Evolutionary conservation across 345 rosid genomes (phyloP).

Genomic region (Litchi chinensis): DNA sequence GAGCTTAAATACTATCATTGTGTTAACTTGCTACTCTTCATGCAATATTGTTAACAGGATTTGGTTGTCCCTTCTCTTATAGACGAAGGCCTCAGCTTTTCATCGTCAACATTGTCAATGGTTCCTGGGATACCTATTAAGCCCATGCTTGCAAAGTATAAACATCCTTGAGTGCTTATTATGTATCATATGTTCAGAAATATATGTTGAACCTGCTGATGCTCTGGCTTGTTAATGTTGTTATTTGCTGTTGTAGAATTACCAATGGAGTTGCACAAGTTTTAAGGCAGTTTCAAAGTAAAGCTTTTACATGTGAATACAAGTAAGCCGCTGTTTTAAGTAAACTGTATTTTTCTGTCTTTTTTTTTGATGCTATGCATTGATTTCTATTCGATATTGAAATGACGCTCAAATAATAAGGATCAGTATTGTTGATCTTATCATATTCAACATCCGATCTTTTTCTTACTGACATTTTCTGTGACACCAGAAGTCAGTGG

Average conservation of each 20-base stretch:
- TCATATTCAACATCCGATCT: not conserved
- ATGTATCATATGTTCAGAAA: constrained; percentile 4
- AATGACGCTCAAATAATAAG: not conserved
- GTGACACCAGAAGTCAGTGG: not conserved
- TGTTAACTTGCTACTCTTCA: not conserved
- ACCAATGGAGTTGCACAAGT: constrained; percentile 69
- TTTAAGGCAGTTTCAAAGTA: constrained; percentile 57
- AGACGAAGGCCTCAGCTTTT: constrained; percentile 65
- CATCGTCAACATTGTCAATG: constrained; percentile 76
- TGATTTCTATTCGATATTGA: not conserved
- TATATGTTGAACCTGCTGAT: constrained; percentile 14
- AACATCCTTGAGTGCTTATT: constrained; percentile 9
- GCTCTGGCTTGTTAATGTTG: constrained; percentile 16
- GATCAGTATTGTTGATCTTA: not conserved
- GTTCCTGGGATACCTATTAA: constrained; percentile 81
- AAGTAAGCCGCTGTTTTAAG: constrained; percentile 53
- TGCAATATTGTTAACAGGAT: constrained; percentile 51
- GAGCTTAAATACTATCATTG: not conserved
- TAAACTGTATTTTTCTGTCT: constrained; percentile 6
- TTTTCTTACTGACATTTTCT: constrained; percentile 1
- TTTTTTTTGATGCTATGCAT: not conserved
- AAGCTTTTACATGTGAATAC: constrained; percentile 85
- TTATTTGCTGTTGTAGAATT: constrained; percentile 49
- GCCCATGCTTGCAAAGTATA: constrained; percentile 95
- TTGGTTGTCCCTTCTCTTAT: constrained; percentile 70